A percentile compares a stretch with the other conserved stretches of the same genome.
Evolutionary conservation across 2,329 filamentous ascomycete species (phyloP).

Genomic region (Paecilomyces variotii): DNA sequence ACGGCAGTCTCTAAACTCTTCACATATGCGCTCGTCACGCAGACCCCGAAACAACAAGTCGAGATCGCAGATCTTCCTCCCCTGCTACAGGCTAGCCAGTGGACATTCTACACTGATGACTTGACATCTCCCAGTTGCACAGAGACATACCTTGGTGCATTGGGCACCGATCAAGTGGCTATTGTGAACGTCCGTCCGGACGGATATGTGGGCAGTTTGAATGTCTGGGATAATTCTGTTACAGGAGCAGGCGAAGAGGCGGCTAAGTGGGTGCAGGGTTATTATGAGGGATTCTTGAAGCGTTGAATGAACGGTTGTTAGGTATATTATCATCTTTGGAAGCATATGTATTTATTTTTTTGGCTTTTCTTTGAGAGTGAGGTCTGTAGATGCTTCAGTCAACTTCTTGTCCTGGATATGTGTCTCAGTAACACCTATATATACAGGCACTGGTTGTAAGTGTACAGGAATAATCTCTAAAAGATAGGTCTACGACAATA

Average conservation of each 20-base stretch:
- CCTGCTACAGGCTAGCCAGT: conserved; percentile 56
- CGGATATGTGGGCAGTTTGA: conserved; percentile 63
- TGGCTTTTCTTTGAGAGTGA: too few species aligned
- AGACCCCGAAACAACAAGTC: conserved; percentile 53
- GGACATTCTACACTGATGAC: conserved; percentile 67
- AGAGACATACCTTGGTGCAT: conserved; percentile 60
- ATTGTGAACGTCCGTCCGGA: conserved; percentile 64
- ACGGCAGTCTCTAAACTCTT: conserved; percentile 60
- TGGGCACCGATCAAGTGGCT: conserved; percentile 50
- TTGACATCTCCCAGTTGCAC: conserved; percentile 50
- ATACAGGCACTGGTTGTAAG: too few species aligned
- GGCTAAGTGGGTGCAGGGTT: conserved; percentile 42
- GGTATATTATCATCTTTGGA: neutral
- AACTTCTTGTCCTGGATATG: too few species aligned
- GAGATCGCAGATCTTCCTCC: conserved; percentile 59
- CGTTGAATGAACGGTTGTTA: neutral
- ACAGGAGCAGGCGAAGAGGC: conserved; percentile 26
- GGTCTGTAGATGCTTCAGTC: too few species aligned
- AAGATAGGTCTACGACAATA: too few species aligned
- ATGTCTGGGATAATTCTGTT: conserved; percentile 28
- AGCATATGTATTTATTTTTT: too few species aligned
- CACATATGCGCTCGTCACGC: conserved; percentile 62
- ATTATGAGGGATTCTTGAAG: conserved; percentile 29
- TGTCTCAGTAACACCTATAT: too few species aligned
- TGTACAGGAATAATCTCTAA: too few species aligned